Conservation (phyloP, 176 grass and related monocot species). For the Musa beccarii region DNA sequence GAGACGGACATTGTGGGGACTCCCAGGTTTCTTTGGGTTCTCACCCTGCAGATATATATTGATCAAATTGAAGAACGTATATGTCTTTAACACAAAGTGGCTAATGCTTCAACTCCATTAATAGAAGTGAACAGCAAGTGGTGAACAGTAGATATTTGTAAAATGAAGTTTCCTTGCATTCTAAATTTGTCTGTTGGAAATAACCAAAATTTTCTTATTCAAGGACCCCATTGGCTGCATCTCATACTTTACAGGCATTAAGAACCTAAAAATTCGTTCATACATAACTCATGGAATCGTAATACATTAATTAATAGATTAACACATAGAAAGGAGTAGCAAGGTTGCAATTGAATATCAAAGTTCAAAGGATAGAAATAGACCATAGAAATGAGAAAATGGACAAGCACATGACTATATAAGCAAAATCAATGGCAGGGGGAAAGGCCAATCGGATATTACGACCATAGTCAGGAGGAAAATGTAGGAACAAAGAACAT, state of each 20-base stretch:
- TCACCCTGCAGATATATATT: constrained; percentile 46
- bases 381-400: background rate
- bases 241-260: background rate
- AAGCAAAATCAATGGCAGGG: background rate
- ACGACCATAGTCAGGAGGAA: background rate
- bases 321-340: background rate
- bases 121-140: background rate
- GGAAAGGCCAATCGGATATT: background rate
- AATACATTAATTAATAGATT: background rate
- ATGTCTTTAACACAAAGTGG: background rate
- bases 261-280: background rate
- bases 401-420: background rate
- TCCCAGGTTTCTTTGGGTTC: constrained; percentile 85
- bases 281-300: background rate
- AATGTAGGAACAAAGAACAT: background rate
- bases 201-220: too few relatives aligned
- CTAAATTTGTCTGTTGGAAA: too few relatives aligned
- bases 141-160: background rate
- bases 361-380: background rate
- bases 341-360: background rate
- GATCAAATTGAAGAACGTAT: background rate
- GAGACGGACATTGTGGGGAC: constrained; percentile 70
- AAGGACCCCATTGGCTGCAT: too few relatives aligned
- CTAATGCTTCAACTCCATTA: background rate
- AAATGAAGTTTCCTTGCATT: background rate